Evolutionary conservation across 73 alveolate genomes (phyloP).

Genomic region (Paramecium biaurelia): DNA sequence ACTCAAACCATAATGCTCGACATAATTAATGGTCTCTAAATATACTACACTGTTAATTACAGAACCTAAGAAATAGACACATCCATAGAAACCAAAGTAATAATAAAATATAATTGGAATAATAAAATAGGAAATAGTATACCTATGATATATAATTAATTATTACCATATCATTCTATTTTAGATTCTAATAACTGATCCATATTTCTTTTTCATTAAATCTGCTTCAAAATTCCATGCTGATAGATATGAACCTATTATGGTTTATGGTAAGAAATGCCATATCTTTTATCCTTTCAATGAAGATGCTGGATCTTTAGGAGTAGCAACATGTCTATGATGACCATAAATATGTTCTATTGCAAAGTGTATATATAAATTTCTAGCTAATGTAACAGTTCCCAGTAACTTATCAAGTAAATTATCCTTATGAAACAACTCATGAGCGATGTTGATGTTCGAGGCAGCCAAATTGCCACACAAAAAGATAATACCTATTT

Average conservation of each 20-base stretch:
- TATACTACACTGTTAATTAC: conserved; percentile 55
- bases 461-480: conserved; percentile 68
- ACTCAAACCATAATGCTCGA: conserved; percentile 83
- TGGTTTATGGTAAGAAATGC: conserved; percentile 62
- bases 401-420: conserved; percentile 68
- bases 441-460: conserved; percentile 78
- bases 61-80: not conserved
- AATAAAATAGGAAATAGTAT: conserved; percentile 32
- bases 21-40: conserved; percentile 77
- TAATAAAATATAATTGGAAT: not conserved
- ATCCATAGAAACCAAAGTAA: conserved; percentile 50
- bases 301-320: conserved; percentile 84
- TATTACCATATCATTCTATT: conserved; percentile 63
- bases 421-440: conserved; percentile 78
- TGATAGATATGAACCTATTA: conserved; percentile 70
- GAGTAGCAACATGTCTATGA: conserved; percentile 83
- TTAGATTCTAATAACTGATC: not conserved
- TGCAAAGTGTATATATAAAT: conserved; percentile 78
- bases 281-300: conserved; percentile 38
- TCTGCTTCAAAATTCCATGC: conserved; percentile 65
- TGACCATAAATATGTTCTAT: conserved; percentile 82
- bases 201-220: not conserved
- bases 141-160: not conserved
- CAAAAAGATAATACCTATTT: conserved; percentile 25
- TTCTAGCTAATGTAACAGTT: conserved; percentile 71